A percentile compares a stretch with the other conserved stretches of the same genome.
Evolutionary conservation across 108 stramenopile genomes (phyloP).

Genomic region (Pseudonitzschia multiseries): DNA sequence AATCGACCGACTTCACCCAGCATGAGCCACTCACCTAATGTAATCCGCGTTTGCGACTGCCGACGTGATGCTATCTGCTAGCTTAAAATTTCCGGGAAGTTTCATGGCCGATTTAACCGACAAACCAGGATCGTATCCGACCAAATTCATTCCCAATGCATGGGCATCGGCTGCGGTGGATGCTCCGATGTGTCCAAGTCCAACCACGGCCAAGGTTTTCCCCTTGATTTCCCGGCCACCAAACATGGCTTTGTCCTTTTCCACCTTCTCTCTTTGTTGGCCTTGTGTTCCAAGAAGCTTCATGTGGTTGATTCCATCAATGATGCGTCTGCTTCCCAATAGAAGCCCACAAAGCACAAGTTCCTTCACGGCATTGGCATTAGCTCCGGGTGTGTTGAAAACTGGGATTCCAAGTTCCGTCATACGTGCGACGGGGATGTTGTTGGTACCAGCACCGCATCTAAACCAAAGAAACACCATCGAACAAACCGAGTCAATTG

Average conservation of each 20-base stretch:
- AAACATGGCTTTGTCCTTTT: slow-evolving; percentile 79
- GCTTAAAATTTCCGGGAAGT: slow-evolving; percentile 52
- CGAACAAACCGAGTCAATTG: neutral
- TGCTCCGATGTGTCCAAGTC: slow-evolving; percentile 84
- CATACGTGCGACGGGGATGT: slow-evolving; percentile 66
- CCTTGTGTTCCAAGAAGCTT: slow-evolving; percentile 61
- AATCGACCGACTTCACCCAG: too few species aligned
- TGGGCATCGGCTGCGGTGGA: slow-evolving; percentile 64
- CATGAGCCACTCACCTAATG: slow-evolving; percentile 43
- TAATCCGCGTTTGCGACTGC: slow-evolving; percentile 70
- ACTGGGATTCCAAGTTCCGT: slow-evolving; percentile 83
- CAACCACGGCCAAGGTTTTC: slow-evolving; percentile 84
- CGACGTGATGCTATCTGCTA: slow-evolving; percentile 56
- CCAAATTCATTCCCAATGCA: slow-evolving; percentile 65
- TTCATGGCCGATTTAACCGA: slow-evolving; percentile 65
- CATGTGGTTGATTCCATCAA: slow-evolving; percentile 74
- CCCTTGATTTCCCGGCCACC: slow-evolving; percentile 80
- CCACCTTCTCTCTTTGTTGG: slow-evolving; percentile 59
- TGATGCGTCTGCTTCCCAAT: slow-evolving; percentile 57
- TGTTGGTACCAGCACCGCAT: slow-evolving; percentile 85
- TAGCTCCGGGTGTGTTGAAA: slow-evolving; percentile 89
- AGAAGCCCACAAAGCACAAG: slow-evolving; percentile 70
- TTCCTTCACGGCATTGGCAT: slow-evolving; percentile 86
- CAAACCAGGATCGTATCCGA: slow-evolving; percentile 81
- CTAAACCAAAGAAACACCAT: neutral